phyloP scores from a whole-genome alignment of 2,329 filamentous ascomycete species.

The Paraphaeosphaeria minitans region DNA sequence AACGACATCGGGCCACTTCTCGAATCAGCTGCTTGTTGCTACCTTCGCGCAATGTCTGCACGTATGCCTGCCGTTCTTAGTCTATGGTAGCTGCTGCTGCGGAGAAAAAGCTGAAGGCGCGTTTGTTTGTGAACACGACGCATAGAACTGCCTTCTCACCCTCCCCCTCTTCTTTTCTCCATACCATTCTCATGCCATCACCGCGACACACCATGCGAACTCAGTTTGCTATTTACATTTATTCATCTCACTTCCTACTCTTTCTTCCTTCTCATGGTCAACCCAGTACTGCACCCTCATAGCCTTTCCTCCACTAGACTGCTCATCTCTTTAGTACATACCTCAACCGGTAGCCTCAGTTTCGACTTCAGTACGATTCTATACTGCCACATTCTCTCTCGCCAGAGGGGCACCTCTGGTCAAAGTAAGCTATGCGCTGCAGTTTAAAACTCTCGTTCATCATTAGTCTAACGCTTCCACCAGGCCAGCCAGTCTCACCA shows the following conservation, averaged over 20 bases:
- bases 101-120: not conserved
- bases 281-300: not conserved
- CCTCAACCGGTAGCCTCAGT: not conserved
- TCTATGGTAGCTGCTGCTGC: not conserved
- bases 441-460: conserved; percentile 9
- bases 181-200: not conserved
- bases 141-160: not conserved
- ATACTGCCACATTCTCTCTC: not conserved
- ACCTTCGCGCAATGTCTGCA: not conserved
- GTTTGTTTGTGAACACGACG: not conserved
- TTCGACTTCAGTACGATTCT: conserved; percentile 7
- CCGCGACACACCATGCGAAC: not conserved
- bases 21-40: not conserved
- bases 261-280: not conserved
- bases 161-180: not conserved
- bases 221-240: not conserved
- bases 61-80: not conserved
- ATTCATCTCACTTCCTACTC: not conserved
- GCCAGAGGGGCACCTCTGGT: conserved; percentile 1
- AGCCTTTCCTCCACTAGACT: not conserved
- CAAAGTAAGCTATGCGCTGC: not conserved
- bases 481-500: not conserved
- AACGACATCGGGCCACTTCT: not conserved
- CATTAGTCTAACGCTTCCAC: conserved; percentile 11
- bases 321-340: not conserved